Evolutionary conservation across 495 filamentous ascomycete genomes (phyloP), one percentile per base, ranked within the genome.

Genomic region (Penicillium desertorum): DNA sequence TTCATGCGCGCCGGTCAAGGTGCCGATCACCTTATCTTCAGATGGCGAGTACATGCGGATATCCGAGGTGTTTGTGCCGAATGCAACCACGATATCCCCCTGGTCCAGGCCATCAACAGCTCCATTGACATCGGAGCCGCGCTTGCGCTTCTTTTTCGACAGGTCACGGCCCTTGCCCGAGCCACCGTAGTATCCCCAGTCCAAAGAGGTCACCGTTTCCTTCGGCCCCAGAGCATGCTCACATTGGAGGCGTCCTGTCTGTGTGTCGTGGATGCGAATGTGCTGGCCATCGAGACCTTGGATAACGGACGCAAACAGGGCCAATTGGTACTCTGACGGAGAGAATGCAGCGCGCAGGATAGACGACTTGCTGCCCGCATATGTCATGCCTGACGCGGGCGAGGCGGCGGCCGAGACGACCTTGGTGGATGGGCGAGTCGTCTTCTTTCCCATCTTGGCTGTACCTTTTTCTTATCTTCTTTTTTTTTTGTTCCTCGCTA

Each of bases 61-160:
- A 29, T 81, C 75, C 17, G 81, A 82, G 23, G 68, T 67, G 64
- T 69, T 84, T 42, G 80, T 83, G 43, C 81, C 81, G 47, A 81
- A 74, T 36, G 82, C 83, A 56, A 86, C 65, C 8, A 82, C 78
- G 39, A 79, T 68, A 62, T 76, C 73, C 19, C 70, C 71, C 58
- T 73, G 64, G 39, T 72, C 66, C 50, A 75, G 61, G 20, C 72
- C 71, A 47, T 72, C 65, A 52, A 49, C 57, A 41, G 57, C 61
- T 9, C 75, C 77, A 67, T 79, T 81, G 59, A 74, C 72, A 56
- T 74, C 70, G 23, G 74, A 77, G 37, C 71, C 67, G 51, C 81
- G 73, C 71, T 83, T 83, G 60, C 79, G 73, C 76, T 84, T 86
- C 71, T 81, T 85, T 69, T 81, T 83, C n/a, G 72, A 70, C 62